Base-by-base conservation (phyloP, 2,329 filamentous ascomycete genomes). In the Cryoendolithus antarcticus region DNA sequence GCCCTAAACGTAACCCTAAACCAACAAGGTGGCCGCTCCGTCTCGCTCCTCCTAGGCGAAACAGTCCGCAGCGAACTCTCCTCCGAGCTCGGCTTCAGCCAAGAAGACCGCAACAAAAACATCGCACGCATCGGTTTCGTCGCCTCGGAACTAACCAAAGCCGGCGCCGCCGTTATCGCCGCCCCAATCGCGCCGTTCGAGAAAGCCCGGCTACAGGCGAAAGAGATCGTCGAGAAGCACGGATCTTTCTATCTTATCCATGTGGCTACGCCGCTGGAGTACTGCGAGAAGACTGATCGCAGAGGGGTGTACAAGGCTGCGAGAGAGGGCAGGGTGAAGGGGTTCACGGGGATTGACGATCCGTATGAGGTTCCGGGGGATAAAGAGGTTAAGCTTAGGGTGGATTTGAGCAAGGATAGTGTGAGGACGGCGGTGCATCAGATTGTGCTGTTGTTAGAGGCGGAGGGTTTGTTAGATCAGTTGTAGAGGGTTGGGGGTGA, bases 301-400 rank as follows among this genome's bases (percentile, higher is more conserved):
- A 75, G 82, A 45, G 91, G 91, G 44, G 80, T 94, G 58, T 98
- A 96, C 65, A 74, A 74, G 49, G 75, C 77, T 60, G 91, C 91
- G 31, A 76, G 91, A 47, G 74, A 71, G 12, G 91, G 91, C 42
- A 83, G 94, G 69, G 93, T 98, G 65, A 91, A 88, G 77, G 88
- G 88, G 48, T 98, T 98, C 74, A 98, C 91, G 6, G 91, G 91
- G 55, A 86, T 98, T 41, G 89, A 96, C 60, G 89, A 96, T 68
- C 88, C 91, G 35, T 98, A 98, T 60, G 91, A 98, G 77, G 59
- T 64, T 13, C 91, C 91, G 7, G 55, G 65, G 50, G 86, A 86
- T 64, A 75, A 86, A 32, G 86, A 89, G 66, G 75, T 88, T 27
- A 79, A 96, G 60, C 70, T 98, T 48, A 76, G 77, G 4, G 89